Base-by-base conservation (phyloP, 2,329 filamentous ascomycete species). In the Colletotrichum magnum region DNA sequence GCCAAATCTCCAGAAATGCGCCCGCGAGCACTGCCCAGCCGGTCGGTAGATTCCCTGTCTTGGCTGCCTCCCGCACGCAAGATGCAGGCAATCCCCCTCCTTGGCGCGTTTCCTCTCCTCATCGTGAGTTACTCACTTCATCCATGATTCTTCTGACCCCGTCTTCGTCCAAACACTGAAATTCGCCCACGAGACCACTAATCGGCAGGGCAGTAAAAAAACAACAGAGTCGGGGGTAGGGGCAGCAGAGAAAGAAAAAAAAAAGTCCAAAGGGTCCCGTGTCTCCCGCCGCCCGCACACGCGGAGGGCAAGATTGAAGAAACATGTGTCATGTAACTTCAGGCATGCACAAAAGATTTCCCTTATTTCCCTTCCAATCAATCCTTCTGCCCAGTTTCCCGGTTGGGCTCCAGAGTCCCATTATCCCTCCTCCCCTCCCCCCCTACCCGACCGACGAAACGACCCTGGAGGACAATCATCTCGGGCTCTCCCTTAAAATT, bases 401-500 rank as follows among this genome's bases (percentile, higher is more conserved):
- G 41, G 41, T 43, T 21, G 52, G 52, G 52, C 52, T 39, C 48
- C 39, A 36, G n/a, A 60, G 16, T 16, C 41, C 41, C 10, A 43
- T 18, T 18, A 18, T 16, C 39, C 51, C 28, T 36, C n/a, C 3
- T 32, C 28, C 5, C 28, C 5, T 6, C 4, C 28, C 28, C 32
- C 32, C 32, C 32, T 36, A 36, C 32, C 32, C 32, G 32, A 36
- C 21, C 21, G 21, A 24, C 21, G 21, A 24, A 24, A 24, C 21
- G 21, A 36, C 32, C 32, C 32, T 18, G 26, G 43, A 13, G 21
- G 50, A 45, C 9, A 26, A 48, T 24, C 48, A 43, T 47, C 36
- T 62, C 59, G 48, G 59, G 36, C 36, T 62, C 39, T 45, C 59
- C 1, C 3, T 36, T 54, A 47, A 54, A 9, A 62, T 60, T 60